These are phyloP conservation scores for Cordyceps tenuipes DNA, from an alignment of 2,329 filamentous ascomycete genomes.

Conservation along the genomic window DNA sequence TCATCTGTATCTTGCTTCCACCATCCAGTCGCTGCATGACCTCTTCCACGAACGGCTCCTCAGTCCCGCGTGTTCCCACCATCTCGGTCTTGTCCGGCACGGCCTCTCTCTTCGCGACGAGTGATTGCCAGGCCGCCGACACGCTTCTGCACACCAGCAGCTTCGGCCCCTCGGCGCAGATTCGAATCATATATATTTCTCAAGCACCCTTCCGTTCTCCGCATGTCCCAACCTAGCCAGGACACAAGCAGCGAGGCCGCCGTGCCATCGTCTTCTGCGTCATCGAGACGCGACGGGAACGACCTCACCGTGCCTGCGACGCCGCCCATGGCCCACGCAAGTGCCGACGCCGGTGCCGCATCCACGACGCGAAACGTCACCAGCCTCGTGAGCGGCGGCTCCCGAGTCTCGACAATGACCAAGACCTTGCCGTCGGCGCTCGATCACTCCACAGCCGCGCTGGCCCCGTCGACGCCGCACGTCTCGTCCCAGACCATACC, in stretches of 20 bases:
- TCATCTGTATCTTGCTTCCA: neutral
- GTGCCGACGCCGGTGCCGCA: neutral
- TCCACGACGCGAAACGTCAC: neutral
- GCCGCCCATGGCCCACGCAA: conserved; percentile 8
- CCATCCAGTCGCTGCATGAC: neutral
- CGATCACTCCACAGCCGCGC: neutral
- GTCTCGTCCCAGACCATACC: conserved; percentile 7
- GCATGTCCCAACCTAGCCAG: conserved; percentile 13
- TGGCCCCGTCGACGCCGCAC: neutral
- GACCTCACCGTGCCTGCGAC: conserved; percentile 11
- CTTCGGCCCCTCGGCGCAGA: too few species aligned
- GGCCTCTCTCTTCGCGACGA: neutral
- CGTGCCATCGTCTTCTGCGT: conserved; percentile 8
- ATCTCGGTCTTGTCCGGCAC: conserved; percentile 7
- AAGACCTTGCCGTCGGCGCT: neutral
- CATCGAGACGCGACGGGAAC: conserved; percentile 13
- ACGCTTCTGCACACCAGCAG: neutral
- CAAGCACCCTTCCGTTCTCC: neutral
- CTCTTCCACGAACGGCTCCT: neutral
- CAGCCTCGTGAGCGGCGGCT: neutral
- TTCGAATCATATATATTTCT: neutral
- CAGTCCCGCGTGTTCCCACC: neutral
- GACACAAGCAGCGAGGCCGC: conserved; percentile 6
- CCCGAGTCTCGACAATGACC: neutral
- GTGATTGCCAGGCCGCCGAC: neutral